phyloP scores from a whole-genome alignment of 495 filamentous ascomycete genomes.

The Lichina pygmaea region DNA sequence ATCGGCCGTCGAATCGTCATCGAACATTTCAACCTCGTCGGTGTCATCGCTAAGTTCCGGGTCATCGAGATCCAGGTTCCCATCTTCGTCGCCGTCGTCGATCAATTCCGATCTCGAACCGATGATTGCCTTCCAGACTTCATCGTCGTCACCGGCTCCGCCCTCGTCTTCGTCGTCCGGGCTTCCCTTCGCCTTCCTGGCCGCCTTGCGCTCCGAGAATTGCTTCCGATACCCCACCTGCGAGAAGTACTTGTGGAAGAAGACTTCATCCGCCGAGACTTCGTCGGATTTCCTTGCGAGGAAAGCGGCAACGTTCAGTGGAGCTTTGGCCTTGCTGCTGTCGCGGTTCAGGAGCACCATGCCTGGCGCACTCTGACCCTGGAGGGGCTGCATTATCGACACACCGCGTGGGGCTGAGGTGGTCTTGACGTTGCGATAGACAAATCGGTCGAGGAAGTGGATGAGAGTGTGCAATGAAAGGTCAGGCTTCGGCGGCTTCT shows the following conservation, averaged over 20 bases:
- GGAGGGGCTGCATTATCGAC: slow-evolving; percentile 90
- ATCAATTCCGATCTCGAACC: slow-evolving; percentile 54
- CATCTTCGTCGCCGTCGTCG: slow-evolving; percentile 33
- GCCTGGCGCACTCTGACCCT: slow-evolving; percentile 31
- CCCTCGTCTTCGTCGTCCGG: slow-evolving; percentile 18
- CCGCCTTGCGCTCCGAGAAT: slow-evolving; percentile 21
- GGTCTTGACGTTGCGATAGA: slow-evolving; percentile 73
- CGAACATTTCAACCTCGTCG: slow-evolving; percentile 21
- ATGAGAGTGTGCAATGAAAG: slow-evolving; percentile 64
- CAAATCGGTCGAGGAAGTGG: slow-evolving; percentile 90
- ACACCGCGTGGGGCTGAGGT: slow-evolving; percentile 32
- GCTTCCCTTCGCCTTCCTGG: slow-evolving; percentile 19
- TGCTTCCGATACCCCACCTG: slow-evolving; percentile 38
- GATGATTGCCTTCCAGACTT: slow-evolving; percentile 88
- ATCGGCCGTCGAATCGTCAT: slow-evolving; percentile 11
- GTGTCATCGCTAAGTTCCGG: slow-evolving; percentile 18
- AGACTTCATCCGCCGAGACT: slow-evolving; percentile 71
- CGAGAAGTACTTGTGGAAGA: slow-evolving; percentile 94
- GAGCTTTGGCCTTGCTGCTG: slow-evolving; percentile 19
- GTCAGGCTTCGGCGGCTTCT: slow-evolving; percentile 66
- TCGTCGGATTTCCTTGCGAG: slow-evolving; percentile 75
- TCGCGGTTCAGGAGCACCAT: slow-evolving; percentile 33
- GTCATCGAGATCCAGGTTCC: slow-evolving; percentile 37
- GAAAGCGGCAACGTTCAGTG: slow-evolving; percentile 70
- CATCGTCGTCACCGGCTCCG: slow-evolving; percentile 24